These are phyloP conservation scores for Schoenoplectus triqueter DNA, from an alignment of 202 grass and related monocot genomes.

Conservation along the genomic window DNA sequence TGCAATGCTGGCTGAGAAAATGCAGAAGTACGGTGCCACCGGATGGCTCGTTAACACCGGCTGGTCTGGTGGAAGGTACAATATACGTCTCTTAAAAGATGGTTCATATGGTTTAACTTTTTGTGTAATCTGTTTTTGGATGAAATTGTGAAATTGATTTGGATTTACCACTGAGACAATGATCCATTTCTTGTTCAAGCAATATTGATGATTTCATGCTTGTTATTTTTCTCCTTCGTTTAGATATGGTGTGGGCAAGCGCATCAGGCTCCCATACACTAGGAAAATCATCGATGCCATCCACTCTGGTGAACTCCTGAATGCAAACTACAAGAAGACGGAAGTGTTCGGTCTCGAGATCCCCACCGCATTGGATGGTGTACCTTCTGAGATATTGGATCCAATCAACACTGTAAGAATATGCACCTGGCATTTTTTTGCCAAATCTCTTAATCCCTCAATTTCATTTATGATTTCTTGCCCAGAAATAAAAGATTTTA, in stretches of 20 bases:
- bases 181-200: not conserved
- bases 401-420: constrained; percentile 90
- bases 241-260: constrained; percentile 95
- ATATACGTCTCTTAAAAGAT: not conserved
- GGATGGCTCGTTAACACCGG: constrained; percentile 99
- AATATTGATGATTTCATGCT: not conserved
- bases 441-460: not conserved
- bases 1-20: constrained; percentile 98
- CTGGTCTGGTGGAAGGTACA: constrained; percentile 92
- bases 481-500: not conserved
- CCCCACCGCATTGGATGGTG: constrained; percentile 70
- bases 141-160: not conserved
- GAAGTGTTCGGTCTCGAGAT: constrained; percentile 93
- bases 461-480: not conserved
- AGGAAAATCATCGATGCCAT: constrained; percentile 99
- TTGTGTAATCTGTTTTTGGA: not conserved
- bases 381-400: constrained; percentile 92
- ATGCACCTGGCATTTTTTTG: not conserved
- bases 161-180: not conserved
- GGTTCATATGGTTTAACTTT: no score
- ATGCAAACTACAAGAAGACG: constrained; percentile 76
- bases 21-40: constrained; percentile 93
- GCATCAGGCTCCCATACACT: constrained; percentile 82
- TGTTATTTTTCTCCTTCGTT: constrained; percentile 10
- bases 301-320: constrained; percentile 88